Evolutionary conservation across 495 filamentous ascomycete genomes (phyloP).

Genomic region (Penicillium steckii): DNA sequence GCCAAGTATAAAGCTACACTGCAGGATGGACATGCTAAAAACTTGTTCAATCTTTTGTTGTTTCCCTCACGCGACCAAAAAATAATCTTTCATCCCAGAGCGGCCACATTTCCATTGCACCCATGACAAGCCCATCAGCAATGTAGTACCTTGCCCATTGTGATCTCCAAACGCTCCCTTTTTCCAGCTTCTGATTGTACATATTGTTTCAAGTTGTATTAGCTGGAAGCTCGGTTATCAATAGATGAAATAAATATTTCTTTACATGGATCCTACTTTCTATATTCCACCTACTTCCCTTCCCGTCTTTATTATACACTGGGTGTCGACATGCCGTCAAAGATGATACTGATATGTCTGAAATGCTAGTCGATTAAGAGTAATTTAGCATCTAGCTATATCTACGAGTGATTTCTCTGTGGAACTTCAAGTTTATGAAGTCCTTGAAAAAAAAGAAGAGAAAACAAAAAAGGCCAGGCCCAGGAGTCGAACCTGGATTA

Average conservation of each 20-base stretch:
- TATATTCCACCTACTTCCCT: too few species aligned
- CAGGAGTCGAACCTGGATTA: not conserved
- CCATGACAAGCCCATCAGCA: not conserved
- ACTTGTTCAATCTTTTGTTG: conserved; percentile 5
- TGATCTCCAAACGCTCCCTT: not conserved
- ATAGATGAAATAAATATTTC: too few species aligned
- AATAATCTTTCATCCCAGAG: conserved; percentile 20
- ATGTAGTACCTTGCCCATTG: not conserved
- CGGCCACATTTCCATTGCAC: conserved; percentile 13
- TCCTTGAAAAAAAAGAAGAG: too few species aligned
- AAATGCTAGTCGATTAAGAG: too few species aligned
- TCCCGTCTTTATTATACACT: too few species aligned
- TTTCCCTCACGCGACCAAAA: conserved; percentile 27
- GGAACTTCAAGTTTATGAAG: too few species aligned
- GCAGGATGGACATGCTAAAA: not conserved
- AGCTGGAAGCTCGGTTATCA: not conserved
- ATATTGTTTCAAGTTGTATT: not conserved
- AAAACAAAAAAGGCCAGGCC: not conserved
- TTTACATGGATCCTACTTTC: too few species aligned
- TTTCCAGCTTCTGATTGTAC: not conserved
- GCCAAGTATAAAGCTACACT: not conserved
- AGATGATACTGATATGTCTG: too few species aligned
- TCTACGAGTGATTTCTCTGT: too few species aligned
- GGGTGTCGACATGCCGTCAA: too few species aligned
- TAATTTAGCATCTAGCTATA: too few species aligned